A percentile compares a stretch with the other conserved stretches of the same genome.
These are phyloP conservation scores for Blastobotrys persicus DNA, from an alignment of 1,139 yeast genomes.

Conservation along the genomic window DNA sequence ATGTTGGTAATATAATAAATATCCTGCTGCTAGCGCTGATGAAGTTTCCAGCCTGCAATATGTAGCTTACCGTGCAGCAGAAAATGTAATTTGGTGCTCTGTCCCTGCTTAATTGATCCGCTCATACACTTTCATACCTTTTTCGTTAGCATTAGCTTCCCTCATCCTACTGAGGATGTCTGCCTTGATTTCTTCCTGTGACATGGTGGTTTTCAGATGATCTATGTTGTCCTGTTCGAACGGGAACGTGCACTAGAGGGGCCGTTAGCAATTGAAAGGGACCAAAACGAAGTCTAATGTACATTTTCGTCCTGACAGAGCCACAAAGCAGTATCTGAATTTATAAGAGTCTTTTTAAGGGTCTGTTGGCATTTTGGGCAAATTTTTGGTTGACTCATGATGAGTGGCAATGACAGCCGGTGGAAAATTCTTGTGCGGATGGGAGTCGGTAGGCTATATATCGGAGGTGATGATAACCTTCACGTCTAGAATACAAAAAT, in stretches of 20 bases:
- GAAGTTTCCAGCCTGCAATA: too few species aligned
- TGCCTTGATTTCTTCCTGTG: constrained; percentile 21
- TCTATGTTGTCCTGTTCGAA: constrained; percentile 29
- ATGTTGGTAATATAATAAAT: neutral
- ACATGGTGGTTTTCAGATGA: constrained; percentile 15
- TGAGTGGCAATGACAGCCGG: constrained; percentile 5
- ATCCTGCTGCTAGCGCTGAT: neutral
- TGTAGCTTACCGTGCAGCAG: too few species aligned
- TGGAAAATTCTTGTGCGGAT: neutral
- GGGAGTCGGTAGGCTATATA: too few species aligned
- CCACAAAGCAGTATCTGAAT: constrained; percentile 35
- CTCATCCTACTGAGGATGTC: constrained; percentile 25
- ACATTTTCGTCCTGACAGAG: constrained; percentile 34
- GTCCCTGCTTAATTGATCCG: neutral
- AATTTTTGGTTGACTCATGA: constrained; percentile 3
- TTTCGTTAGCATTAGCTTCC: constrained; percentile 19
- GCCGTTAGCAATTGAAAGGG: neutral
- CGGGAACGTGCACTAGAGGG: constrained; percentile 38
- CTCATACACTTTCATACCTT: constrained; percentile 12
- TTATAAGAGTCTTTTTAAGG: constrained; percentile 37
- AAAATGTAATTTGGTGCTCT: too few species aligned
- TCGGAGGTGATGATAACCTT: too few species aligned
- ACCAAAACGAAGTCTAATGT: constrained; percentile 5
- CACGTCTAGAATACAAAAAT: constrained; percentile 20
- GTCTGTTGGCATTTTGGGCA: constrained; percentile 36